These are phyloP conservation scores for Flaveria sonorensis DNA, from an alignment of 129 eudicot species.

Conservation along the genomic window DNA sequence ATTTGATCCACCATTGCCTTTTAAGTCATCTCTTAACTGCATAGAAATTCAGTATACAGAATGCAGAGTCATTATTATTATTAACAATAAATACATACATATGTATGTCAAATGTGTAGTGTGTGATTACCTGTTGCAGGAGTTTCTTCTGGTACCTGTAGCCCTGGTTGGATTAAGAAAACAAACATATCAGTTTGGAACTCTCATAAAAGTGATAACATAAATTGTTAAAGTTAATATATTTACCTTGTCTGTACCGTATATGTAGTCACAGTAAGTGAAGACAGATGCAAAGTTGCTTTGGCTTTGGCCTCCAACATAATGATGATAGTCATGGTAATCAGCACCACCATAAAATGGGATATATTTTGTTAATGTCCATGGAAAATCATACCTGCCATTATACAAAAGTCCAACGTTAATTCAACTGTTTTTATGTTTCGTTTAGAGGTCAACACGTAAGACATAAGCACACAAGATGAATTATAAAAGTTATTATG, in stretches of 20 bases:
- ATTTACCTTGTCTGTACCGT: slow-evolving; percentile 88
- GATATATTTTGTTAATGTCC: slow-evolving; percentile 67
- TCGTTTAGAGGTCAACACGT: too few species aligned
- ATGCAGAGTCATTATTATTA: not conserved
- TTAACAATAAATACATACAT: not conserved
- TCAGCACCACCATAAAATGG: slow-evolving; percentile 90
- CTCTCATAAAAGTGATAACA: not conserved
- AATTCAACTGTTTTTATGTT: too few species aligned
- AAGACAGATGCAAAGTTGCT: slow-evolving; percentile 88
- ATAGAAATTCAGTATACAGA: not conserved
- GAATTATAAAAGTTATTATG: too few species aligned
- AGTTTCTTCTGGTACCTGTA: slow-evolving; percentile 1
- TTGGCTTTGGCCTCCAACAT: slow-evolving; percentile 90
- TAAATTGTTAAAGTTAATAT: not conserved
- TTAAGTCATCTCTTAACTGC: not conserved
- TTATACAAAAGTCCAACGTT: too few species aligned
- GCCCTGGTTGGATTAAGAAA: not conserved
- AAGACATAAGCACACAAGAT: too few species aligned
- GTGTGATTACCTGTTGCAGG: not conserved
- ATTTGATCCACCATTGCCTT: not conserved
- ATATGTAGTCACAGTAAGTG: slow-evolving; percentile 83
- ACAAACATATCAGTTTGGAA: not conserved
- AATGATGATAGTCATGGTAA: slow-evolving; percentile 92
- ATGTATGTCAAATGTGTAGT: not conserved
- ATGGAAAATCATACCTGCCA: slow-evolving; percentile 61